Percentiles rank a stretch among this genome's conserved stretches.
These are phyloP conservation scores for Rehmannia glutinosa DNA, from an alignment of 257 asterid species.

Conservation along the genomic window DNA sequence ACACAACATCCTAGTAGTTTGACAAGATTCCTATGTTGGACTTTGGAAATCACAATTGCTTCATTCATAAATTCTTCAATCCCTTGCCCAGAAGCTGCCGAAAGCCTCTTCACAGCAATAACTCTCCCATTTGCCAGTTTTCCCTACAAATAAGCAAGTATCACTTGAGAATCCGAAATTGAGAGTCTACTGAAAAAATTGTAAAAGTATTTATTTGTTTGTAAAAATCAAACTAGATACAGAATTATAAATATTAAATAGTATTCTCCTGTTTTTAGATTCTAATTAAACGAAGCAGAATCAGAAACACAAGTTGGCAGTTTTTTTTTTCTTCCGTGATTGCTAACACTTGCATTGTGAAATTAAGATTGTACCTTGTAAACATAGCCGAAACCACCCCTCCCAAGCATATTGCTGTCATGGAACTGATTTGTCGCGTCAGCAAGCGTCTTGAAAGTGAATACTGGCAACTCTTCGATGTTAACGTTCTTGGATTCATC, in stretches of 20 bases:
- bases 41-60: constrained; percentile 36
- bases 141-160: constrained; percentile 27
- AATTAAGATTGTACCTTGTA: constrained; percentile 21
- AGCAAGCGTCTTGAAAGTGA: constrained; percentile 25
- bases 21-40: constrained; percentile 41
- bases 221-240: too few species aligned
- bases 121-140: constrained; percentile 26
- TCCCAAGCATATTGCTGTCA: constrained; percentile 22
- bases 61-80: constrained; percentile 40
- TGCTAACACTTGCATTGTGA: too few species aligned
- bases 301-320: not conserved
- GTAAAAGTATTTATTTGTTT: too few species aligned
- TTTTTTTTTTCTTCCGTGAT: too few species aligned
- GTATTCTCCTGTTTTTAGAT: too few species aligned
- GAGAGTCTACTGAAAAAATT: too few species aligned
- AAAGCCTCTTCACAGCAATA: constrained; percentile 40
- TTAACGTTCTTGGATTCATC: constrained; percentile 15
- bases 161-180: too few species aligned
- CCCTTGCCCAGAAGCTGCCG: constrained; percentile 37
- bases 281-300: too few species aligned
- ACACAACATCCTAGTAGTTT: constrained; percentile 36
- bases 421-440: constrained; percentile 29
- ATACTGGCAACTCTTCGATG: constrained; percentile 29
- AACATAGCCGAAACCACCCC: constrained; percentile 42
- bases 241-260: too few species aligned